Evolutionary conservation across 192 early-diverging fungal species (phyloP).

Genomic region (Cladochytrium replicatum): DNA sequence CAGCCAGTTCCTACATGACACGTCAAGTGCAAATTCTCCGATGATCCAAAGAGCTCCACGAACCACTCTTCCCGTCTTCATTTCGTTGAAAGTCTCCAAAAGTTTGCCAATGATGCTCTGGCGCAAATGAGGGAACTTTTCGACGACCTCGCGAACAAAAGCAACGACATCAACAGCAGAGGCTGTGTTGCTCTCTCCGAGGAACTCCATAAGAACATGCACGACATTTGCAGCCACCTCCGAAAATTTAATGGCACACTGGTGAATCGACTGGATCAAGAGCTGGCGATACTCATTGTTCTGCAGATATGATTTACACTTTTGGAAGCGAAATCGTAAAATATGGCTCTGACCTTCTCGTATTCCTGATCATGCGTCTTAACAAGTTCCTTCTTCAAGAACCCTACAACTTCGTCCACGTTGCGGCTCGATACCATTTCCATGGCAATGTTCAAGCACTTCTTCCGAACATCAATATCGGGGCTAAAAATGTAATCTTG

Average conservation of each 20-base stretch:
- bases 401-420: slow-evolving; percentile 81
- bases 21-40: slow-evolving; percentile 77
- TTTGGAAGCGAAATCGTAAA: no score
- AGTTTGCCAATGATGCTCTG: slow-evolving; percentile 71
- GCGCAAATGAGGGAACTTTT: slow-evolving; percentile 87
- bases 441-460: slow-evolving; percentile 77
- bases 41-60: slow-evolving; percentile 97
- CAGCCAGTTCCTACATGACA: slow-evolving; percentile 4
- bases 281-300: slow-evolving; percentile 89
- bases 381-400: slow-evolving; percentile 92
- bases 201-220: slow-evolving; percentile 89
- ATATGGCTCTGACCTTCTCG: slow-evolving; percentile 65
- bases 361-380: slow-evolving; percentile 87
- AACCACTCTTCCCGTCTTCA: slow-evolving; percentile 86
- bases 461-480: slow-evolving; percentile 89
- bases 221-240: slow-evolving; percentile 93
- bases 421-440: slow-evolving; percentile 86
- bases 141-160: slow-evolving; percentile 96
- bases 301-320: no score
- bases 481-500: no score
- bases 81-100: slow-evolving; percentile 72
- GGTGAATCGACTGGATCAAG: slow-evolving; percentile 92
- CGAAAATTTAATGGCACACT: slow-evolving; percentile 90
- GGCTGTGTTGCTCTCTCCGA: slow-evolving; percentile 80
- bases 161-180: slow-evolving; percentile 88